Percentiles rank a stretch among this genome's conserved stretches.
phyloP scores from a whole-genome alignment of 2,329 filamentous ascomycete genomes.

The Aspergillus ustus region DNA sequence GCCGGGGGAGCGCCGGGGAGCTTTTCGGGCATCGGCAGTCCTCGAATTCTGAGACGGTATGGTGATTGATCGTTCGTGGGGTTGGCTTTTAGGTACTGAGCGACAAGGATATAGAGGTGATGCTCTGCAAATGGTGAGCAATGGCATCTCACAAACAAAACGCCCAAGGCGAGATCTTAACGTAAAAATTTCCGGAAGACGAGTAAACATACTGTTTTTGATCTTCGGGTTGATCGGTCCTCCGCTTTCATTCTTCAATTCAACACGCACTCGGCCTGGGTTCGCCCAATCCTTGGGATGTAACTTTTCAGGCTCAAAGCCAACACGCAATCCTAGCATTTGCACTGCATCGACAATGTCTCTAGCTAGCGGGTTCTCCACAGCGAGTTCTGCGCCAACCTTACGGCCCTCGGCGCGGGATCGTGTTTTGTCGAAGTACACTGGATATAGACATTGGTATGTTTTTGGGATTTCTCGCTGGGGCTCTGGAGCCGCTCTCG shows the following conservation, averaged over 20 bases:
- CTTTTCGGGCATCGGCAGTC: constrained; percentile 69
- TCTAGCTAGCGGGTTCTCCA: constrained; percentile 82
- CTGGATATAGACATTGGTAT: constrained; percentile 89
- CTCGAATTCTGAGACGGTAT: constrained; percentile 73
- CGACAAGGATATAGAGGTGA: constrained; percentile 82
- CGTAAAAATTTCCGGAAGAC: not conserved
- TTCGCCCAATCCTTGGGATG: constrained; percentile 99
- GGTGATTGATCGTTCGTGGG: constrained; percentile 76
- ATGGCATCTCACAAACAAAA: not conserved
- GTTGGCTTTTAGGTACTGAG: constrained; percentile 74
- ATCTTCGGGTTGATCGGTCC: constrained; percentile 56
- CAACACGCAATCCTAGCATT: constrained; percentile 61
- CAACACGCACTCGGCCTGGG: constrained; percentile 83
- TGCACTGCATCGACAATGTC: constrained; percentile 88
- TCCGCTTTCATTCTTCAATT: constrained; percentile 64
- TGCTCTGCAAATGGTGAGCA: constrained; percentile 59
- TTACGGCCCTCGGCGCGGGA: constrained; percentile 77
- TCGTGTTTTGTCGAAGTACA: constrained; percentile 83
- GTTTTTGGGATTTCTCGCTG: constrained; percentile 66
- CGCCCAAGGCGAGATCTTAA: too few species aligned
- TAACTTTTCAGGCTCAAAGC: constrained; percentile 87
- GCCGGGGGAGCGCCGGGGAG: constrained; percentile 74
- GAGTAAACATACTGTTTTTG: constrained; percentile 63
- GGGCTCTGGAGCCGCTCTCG: constrained; percentile 46
- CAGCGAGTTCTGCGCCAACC: constrained; percentile 72